These are phyloP conservation scores for Fusarium illudens DNA, from an alignment of 2,329 filamentous ascomycete species.

Conservation along the genomic window DNA sequence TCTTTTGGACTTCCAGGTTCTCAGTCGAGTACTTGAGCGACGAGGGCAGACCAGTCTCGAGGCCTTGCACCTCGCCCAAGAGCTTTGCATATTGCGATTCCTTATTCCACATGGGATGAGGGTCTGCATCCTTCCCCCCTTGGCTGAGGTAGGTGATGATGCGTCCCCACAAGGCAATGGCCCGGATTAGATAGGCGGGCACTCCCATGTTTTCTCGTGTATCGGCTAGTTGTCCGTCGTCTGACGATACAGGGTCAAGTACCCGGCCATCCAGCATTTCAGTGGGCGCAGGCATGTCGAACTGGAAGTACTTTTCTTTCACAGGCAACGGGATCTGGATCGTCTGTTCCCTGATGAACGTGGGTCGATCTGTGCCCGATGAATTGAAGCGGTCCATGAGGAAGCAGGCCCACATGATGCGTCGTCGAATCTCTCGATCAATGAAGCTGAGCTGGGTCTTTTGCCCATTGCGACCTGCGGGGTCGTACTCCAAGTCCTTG, in stretches of 20 bases:
- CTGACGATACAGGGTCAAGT: constrained; percentile 67
- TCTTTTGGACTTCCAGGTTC: constrained; percentile 85
- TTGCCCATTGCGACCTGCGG: constrained; percentile 68
- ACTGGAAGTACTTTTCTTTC: constrained; percentile 87
- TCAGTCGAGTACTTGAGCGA: constrained; percentile 78
- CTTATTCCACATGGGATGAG: constrained; percentile 80
- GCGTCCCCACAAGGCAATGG: constrained; percentile 88
- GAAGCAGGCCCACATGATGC: constrained; percentile 98
- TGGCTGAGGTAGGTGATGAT: constrained; percentile 91
- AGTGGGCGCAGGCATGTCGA: constrained; percentile 89
- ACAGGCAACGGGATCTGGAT: constrained; percentile 90
- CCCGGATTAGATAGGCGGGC: constrained; percentile 86
- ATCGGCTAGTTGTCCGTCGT: constrained; percentile 71
- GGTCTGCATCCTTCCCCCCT: constrained; percentile 82
- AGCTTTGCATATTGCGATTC: constrained; percentile 80
- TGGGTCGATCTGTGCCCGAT: constrained; percentile 89
- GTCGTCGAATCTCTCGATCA: constrained; percentile 88
- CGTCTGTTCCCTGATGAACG: constrained; percentile 89
- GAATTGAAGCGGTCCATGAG: constrained; percentile 98
- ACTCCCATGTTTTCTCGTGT: constrained; percentile 91
- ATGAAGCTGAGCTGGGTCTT: constrained; percentile 81
- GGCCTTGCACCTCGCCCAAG: constrained; percentile 73
- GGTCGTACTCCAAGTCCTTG: constrained; percentile 86
- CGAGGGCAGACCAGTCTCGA: constrained; percentile 74
- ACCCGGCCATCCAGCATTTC: constrained; percentile 81